Evolutionary conservation across 2,329 filamentous ascomycete genomes (phyloP).

Genomic region (Fusarium bulbicola): DNA sequence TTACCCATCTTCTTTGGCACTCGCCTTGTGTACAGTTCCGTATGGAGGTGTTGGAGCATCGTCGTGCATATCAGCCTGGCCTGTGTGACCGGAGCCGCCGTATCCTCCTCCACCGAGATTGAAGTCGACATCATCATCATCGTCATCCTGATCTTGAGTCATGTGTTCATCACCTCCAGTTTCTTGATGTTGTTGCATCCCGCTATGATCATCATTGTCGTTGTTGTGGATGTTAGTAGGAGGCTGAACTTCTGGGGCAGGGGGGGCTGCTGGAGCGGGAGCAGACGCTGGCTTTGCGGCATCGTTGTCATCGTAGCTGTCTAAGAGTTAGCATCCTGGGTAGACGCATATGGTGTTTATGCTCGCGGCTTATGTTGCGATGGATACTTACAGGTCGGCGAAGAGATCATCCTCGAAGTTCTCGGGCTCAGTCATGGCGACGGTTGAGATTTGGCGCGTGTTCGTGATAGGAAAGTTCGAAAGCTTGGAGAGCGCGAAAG

Average conservation of each 20-base stretch:
- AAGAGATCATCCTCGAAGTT: constrained; percentile 95
- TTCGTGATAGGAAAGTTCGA: constrained; percentile 11
- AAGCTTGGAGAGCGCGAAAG: neutral
- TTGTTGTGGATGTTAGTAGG: constrained; percentile 41
- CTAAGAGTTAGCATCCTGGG: constrained; percentile 2
- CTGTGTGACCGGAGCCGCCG: constrained; percentile 44
- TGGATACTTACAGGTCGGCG: constrained; percentile 80
- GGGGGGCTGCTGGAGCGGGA: constrained; percentile 40
- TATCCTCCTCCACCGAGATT: constrained; percentile 58
- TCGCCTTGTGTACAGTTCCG: constrained; percentile 62
- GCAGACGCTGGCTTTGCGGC: constrained; percentile 53
- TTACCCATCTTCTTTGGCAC: constrained; percentile 66
- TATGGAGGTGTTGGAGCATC: constrained; percentile 46
- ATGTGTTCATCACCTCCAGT: constrained; percentile 52
- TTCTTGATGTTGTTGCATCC: constrained; percentile 32
- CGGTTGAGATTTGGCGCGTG: constrained; percentile 11
- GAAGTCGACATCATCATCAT: constrained; percentile 68
- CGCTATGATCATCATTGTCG: constrained; percentile 36
- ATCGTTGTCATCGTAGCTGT: constrained; percentile 73
- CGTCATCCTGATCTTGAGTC: constrained; percentile 57
- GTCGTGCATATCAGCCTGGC: constrained; percentile 42
- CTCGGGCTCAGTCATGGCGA: constrained; percentile 78
- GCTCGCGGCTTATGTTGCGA: neutral
- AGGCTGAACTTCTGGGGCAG: constrained; percentile 41
- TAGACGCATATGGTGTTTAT: neutral